Evolutionary conservation across 1,139 yeast species (phyloP).

Genomic region (Candida dubliniensis): DNA sequence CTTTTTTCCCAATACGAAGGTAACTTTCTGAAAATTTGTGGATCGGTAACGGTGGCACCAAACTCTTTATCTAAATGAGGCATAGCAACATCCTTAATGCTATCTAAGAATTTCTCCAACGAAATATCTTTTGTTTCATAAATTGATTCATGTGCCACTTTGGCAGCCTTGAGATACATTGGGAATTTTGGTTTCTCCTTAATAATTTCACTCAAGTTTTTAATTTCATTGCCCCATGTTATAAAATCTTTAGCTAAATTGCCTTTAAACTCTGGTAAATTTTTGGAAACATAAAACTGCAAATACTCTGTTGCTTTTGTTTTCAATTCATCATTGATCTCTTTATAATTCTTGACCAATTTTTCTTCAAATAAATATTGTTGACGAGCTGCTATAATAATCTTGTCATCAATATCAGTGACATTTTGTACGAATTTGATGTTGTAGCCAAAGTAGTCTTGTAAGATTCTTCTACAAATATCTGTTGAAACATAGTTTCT

Average conservation of each 20-base stretch:
- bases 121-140: conserved; percentile 22
- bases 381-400: conserved; percentile 92
- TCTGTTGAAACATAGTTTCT: conserved; percentile 94
- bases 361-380: conserved; percentile 69
- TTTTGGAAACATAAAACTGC: conserved; percentile 51
- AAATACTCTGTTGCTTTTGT: conserved; percentile 45
- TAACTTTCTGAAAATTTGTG: conserved; percentile 73
- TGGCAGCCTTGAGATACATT: conserved; percentile 75
- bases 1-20: conserved; percentile 90
- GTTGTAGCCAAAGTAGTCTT: conserved; percentile 88
- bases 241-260: conserved; percentile 39
- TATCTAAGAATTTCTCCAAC: conserved; percentile 41
- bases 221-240: conserved; percentile 48
- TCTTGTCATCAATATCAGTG: conserved; percentile 96
- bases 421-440: conserved; percentile 90
- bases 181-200: conserved; percentile 74
- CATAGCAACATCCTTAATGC: conserved; percentile 71
- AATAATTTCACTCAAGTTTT: conserved; percentile 52
- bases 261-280: conserved; percentile 47
- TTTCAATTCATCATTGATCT: conserved; percentile 38
- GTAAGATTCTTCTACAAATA: conserved; percentile 82
- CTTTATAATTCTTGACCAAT: conserved; percentile 34
- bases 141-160: conserved; percentile 50
- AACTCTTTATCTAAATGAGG: conserved; percentile 67
- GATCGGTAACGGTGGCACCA: conserved; percentile 82